phyloP scores from a whole-genome alignment of 2,329 filamentous ascomycete genomes.

The Endocalyx cinctus region DNA sequence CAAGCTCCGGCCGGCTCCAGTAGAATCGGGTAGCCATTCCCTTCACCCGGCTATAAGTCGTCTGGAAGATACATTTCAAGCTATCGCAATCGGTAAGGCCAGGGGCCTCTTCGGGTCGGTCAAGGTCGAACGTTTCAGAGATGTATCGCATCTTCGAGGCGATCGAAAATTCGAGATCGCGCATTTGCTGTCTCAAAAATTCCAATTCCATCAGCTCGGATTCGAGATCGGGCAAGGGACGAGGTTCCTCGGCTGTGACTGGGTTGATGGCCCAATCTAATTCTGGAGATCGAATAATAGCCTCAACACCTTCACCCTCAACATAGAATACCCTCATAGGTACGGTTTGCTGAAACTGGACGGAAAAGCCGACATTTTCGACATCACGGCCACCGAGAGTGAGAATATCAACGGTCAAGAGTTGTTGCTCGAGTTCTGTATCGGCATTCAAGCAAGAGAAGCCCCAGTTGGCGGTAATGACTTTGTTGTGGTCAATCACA shows the following conservation, averaged over 20 bases:
- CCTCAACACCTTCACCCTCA: slow-evolving; percentile 36
- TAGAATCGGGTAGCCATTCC: slow-evolving; percentile 30
- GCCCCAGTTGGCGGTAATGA: slow-evolving; percentile 41
- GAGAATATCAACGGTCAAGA: slow-evolving; percentile 39
- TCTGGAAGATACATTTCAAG: slow-evolving; percentile 38
- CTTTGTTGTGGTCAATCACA: slow-evolving; percentile 30
- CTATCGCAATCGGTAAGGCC: slow-evolving; percentile 32
- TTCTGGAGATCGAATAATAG: slow-evolving; percentile 20
- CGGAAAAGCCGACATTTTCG: slow-evolving; percentile 34
- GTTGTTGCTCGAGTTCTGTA: slow-evolving; percentile 36
- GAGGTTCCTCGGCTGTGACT: slow-evolving; percentile 12
- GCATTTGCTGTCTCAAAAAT: slow-evolving; percentile 36
- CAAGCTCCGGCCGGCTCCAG: slow-evolving; percentile 13
- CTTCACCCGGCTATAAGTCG: slow-evolving; percentile 35
- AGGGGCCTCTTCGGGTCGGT: slow-evolving; percentile 16
- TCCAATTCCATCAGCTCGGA: slow-evolving; percentile 41
- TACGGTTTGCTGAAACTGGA: slow-evolving; percentile 42
- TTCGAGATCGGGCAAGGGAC: slow-evolving; percentile 28
- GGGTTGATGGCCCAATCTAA: slow-evolving; percentile 12
- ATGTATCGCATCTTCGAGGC: slow-evolving; percentile 36
- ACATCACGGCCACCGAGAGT: slow-evolving; percentile 37
- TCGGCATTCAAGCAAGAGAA: slow-evolving; percentile 41
- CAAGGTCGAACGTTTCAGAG: slow-evolving; percentile 28
- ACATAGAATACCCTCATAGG: slow-evolving; percentile 39
- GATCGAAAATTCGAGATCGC: slow-evolving; percentile 38